phyloP scores from a whole-genome alignment of 495 filamentous ascomycete genomes.

The Neurospora sp. region DNA sequence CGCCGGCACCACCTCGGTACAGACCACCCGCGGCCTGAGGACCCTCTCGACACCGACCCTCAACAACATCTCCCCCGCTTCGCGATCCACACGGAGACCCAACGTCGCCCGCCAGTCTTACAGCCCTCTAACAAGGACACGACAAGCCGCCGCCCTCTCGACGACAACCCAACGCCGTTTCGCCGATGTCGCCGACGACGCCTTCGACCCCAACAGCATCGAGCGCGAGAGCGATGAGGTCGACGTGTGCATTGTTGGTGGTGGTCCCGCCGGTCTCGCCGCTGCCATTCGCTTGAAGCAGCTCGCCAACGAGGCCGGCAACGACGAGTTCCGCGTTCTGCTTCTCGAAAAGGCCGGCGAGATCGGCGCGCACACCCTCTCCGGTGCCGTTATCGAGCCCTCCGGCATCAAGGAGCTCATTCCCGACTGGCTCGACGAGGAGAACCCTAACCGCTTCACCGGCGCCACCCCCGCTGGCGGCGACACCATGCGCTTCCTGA shows the following conservation, averaged over 20 bases:
- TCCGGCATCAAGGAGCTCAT: conserved; percentile 81
- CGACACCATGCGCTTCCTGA: conserved; percentile 92
- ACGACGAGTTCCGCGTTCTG: conserved; percentile 89
- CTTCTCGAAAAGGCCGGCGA: conserved; percentile 94
- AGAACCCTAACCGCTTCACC: conserved; percentile 77
- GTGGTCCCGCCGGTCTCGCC: conserved; percentile 83
- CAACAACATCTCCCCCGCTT: conserved; percentile 3
- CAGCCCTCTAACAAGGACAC: not conserved
- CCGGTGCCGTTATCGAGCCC: conserved; percentile 91
- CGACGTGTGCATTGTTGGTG: conserved; percentile 94
- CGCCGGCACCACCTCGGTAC: conserved; percentile 2
- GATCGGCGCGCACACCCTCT: conserved; percentile 89
- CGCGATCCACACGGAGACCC: not conserved
- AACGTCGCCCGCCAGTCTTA: not conserved
- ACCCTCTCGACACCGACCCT: conserved; percentile 9
- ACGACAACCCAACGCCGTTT: conserved; percentile 39
- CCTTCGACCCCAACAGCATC: conserved; percentile 60
- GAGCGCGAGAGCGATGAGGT: conserved; percentile 89
- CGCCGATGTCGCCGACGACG: conserved; percentile 39
- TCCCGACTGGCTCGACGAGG: conserved; percentile 84
- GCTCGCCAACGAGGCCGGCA: conserved; percentile 87
- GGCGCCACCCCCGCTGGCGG: conserved; percentile 68
- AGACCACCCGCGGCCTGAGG: conserved; percentile 8
- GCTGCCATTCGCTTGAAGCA: conserved; percentile 95
- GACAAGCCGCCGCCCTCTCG: conserved; percentile 8